Percentiles rank a stretch among this genome's conserved stretches.
Evolutionary conservation across 768 basidiomycete genomes (phyloP).

Genomic region (Lentinula edodes): DNA sequence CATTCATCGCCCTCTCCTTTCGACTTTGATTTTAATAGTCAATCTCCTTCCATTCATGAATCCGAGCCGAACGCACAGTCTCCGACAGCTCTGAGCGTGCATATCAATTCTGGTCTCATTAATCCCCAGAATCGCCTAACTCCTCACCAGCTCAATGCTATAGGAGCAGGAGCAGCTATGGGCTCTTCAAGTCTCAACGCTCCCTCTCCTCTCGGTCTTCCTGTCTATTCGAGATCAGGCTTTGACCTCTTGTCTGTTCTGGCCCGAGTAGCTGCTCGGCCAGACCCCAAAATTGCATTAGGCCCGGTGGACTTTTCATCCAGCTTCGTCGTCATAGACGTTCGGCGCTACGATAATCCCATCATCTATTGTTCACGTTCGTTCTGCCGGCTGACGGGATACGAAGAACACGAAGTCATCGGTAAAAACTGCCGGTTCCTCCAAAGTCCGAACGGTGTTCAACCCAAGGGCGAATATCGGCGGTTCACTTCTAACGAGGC

Average conservation of each 20-base stretch:
- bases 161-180: not conserved
- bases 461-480: slow-evolving; percentile 32
- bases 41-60: slow-evolving; percentile 2
- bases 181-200: slow-evolving; percentile 10
- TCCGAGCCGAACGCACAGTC: slow-evolving; percentile 1
- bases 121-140: slow-evolving; percentile 1
- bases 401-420: slow-evolving; percentile 67
- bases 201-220: slow-evolving; percentile 33
- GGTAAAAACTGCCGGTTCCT: slow-evolving; percentile 91
- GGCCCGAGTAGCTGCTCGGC: slow-evolving; percentile 67
- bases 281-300: slow-evolving; percentile 67
- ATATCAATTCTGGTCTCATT: slow-evolving; percentile 5
- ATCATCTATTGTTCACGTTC: slow-evolving; percentile 88
- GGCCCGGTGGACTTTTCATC: slow-evolving; percentile 93
- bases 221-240: slow-evolving; percentile 85
- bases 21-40: slow-evolving; percentile 14
- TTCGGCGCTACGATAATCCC: slow-evolving; percentile 73
- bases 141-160: not conserved
- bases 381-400: slow-evolving; percentile 77
- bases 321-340: slow-evolving; percentile 88
- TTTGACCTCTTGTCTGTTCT: slow-evolving; percentile 87
- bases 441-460: slow-evolving; percentile 62
- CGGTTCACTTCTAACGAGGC: slow-evolving; percentile 64
- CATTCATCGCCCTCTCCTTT: slow-evolving; percentile 16
- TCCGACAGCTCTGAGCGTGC: slow-evolving; percentile 2